A percentile compares a stretch with the other conserved stretches of the same genome.
phyloP scores from a whole-genome alignment of 805 yeast species.

The Barnettozyma vustinii region DNA sequence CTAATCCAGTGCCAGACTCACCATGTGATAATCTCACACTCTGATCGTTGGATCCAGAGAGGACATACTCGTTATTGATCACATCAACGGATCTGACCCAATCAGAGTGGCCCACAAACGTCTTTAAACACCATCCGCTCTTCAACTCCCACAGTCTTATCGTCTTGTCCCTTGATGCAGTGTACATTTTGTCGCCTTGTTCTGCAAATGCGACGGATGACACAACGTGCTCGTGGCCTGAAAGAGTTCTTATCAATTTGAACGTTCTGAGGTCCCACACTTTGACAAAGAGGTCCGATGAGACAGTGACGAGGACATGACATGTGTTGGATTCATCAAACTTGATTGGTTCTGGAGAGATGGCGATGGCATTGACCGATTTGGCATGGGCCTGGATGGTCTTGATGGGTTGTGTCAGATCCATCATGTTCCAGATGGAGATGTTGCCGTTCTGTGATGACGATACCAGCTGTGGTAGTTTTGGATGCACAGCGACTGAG shows the following conservation, averaged over 20 bases:
- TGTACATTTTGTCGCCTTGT: slow-evolving; percentile 39
- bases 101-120: slow-evolving; percentile 76
- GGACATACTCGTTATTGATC: slow-evolving; percentile 47
- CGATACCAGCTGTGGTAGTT: slow-evolving; percentile 55
- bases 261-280: slow-evolving; percentile 62
- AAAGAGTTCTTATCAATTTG: slow-evolving; percentile 52
- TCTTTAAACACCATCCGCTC: slow-evolving; percentile 60
- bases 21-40: slow-evolving; percentile 63
- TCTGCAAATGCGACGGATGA: slow-evolving; percentile 53
- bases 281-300: slow-evolving; percentile 52
- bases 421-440: slow-evolving; percentile 65
- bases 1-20: slow-evolving; percentile 60
- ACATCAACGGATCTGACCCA: slow-evolving; percentile 75
- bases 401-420: slow-evolving; percentile 53
- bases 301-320: slow-evolving; percentile 39
- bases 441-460: slow-evolving; percentile 67
- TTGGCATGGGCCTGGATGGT: slow-evolving; percentile 74
- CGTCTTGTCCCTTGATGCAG: slow-evolving; percentile 59
- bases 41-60: slow-evolving; percentile 79
- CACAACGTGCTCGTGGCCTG: slow-evolving; percentile 87
- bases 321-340: slow-evolving; percentile 14
- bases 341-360: slow-evolving; percentile 40
- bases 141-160: slow-evolving; percentile 62
- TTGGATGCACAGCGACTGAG: slow-evolving; percentile 67
- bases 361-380: slow-evolving; percentile 51